These are phyloP conservation scores for Macrophomina pseudophaseolina DNA, from an alignment of 2,329 filamentous ascomycete genomes.

Conservation along the genomic window DNA sequence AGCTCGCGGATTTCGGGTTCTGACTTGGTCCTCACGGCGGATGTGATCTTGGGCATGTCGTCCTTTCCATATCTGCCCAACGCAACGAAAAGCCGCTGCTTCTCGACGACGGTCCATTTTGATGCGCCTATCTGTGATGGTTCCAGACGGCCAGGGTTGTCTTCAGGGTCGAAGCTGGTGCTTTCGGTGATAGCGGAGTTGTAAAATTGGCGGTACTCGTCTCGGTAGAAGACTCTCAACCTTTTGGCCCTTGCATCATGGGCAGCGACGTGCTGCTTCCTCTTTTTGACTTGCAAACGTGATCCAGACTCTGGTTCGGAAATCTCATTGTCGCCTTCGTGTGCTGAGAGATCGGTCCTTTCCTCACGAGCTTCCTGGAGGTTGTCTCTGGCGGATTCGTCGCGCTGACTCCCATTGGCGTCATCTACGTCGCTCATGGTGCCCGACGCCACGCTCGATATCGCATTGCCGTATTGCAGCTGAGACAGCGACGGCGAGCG, in stretches of 20 bases:
- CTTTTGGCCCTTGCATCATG: conserved; percentile 32
- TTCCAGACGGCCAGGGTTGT: background rate
- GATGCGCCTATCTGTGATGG: conserved; percentile 63
- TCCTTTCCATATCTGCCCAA: conserved; percentile 68
- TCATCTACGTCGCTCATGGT: conserved; percentile 8
- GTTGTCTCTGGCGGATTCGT: background rate
- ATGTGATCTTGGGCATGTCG: conserved; percentile 66
- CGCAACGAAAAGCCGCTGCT: conserved; percentile 70
- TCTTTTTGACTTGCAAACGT: background rate
- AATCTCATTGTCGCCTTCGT: background rate
- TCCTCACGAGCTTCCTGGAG: background rate
- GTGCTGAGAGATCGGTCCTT: background rate
- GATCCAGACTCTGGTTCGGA: background rate
- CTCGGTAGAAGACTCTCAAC: conserved; percentile 52
- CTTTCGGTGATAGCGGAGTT: conserved; percentile 38
- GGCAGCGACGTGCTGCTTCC: background rate
- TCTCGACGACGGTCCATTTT: conserved; percentile 74
- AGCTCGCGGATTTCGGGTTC: conserved; percentile 75
- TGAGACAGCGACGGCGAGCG: background rate
- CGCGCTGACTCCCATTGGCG: background rate
- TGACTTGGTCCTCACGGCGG: conserved; percentile 71
- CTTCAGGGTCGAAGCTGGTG: conserved; percentile 7
- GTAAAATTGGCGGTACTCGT: conserved; percentile 46
- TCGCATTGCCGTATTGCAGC: background rate
- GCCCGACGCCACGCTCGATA: background rate